Evolutionary conservation across 768 basidiomycete species (phyloP).

Genomic region (Leccinum pellstonianum): DNA sequence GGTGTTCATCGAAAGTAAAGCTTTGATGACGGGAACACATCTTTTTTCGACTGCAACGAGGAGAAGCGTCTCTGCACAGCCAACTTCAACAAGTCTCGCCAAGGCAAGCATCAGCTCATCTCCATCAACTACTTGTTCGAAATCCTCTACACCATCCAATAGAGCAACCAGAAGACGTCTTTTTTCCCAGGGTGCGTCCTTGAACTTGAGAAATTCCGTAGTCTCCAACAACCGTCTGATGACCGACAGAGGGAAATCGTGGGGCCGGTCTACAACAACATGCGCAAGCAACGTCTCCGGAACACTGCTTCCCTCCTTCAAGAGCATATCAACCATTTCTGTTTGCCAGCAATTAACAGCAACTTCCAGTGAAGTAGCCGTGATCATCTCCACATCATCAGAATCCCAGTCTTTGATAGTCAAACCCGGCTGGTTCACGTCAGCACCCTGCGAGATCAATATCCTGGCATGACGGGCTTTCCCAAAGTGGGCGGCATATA

Average conservation of each 20-base stretch:
- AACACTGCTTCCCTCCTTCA: neutral
- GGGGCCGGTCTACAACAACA: neutral
- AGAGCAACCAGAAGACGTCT: neutral
- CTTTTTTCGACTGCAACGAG: neutral
- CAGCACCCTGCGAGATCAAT: neutral
- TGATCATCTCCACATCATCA: neutral
- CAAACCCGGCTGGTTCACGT: constrained; percentile 1
- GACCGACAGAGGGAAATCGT: too few relatives aligned
- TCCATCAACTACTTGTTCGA: neutral
- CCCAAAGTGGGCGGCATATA: constrained; percentile 5
- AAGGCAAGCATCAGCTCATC: neutral
- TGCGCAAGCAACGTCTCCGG: neutral
- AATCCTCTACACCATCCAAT: constrained; percentile 2
- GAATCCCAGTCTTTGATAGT: neutral
- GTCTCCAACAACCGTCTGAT: too few relatives aligned
- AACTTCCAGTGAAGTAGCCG: neutral
- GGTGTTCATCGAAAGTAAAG: constrained; percentile 4
- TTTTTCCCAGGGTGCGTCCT: neutral
- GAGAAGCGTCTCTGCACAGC: neutral
- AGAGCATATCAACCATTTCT: neutral
- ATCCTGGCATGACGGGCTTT: neutral
- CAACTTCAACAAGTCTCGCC: neutral
- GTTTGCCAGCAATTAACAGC: constrained; percentile 1
- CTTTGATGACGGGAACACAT: neutral
- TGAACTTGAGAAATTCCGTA: neutral